Evolutionary conservation across 306 rosid species (phyloP).

Genomic region (Acmispon strigosus): DNA sequence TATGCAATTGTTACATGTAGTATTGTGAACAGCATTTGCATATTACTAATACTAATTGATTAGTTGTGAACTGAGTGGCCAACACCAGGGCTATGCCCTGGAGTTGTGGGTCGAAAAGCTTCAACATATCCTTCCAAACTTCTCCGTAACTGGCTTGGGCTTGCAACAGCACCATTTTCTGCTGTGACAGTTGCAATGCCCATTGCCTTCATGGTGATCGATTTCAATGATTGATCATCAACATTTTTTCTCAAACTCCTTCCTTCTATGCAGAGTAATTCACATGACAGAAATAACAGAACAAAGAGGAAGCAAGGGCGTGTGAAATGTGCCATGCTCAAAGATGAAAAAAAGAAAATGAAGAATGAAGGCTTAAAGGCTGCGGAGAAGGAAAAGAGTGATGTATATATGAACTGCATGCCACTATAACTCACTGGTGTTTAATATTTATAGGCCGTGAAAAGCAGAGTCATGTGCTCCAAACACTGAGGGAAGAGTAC

Average conservation of each 20-base stretch:
- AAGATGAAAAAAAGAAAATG: not conserved
- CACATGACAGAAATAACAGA: conserved; percentile 35
- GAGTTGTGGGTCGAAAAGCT: conserved; percentile 68
- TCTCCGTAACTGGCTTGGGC: conserved; percentile 13
- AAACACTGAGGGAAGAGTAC: conserved; percentile 19
- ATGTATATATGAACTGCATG: conserved; percentile 2
- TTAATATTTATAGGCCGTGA: conserved; percentile 26
- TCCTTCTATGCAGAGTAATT: conserved; percentile 42
- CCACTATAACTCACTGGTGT: not conserved
- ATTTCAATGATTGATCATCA: not conserved
- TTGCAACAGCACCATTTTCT: conserved; percentile 1
- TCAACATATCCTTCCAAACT: conserved; percentile 32
- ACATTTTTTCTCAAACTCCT: conserved; percentile 32
- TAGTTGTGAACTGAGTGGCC: conserved; percentile 62
- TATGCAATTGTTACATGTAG: not conserved
- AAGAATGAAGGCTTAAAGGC: not conserved
- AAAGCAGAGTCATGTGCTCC: conserved; percentile 33
- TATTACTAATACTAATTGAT: not conserved
- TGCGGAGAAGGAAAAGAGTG: not conserved
- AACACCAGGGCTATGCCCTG: conserved; percentile 82
- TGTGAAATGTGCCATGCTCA: conserved; percentile 39
- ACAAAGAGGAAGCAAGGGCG: conserved; percentile 39
- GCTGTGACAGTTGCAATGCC: not conserved
- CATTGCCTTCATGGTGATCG: not conserved
- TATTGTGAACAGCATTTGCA: too few relatives aligned